Conservation (phyloP, 108 stramenopile genomes). For the Cylindrotheca fusiformis region DNA sequence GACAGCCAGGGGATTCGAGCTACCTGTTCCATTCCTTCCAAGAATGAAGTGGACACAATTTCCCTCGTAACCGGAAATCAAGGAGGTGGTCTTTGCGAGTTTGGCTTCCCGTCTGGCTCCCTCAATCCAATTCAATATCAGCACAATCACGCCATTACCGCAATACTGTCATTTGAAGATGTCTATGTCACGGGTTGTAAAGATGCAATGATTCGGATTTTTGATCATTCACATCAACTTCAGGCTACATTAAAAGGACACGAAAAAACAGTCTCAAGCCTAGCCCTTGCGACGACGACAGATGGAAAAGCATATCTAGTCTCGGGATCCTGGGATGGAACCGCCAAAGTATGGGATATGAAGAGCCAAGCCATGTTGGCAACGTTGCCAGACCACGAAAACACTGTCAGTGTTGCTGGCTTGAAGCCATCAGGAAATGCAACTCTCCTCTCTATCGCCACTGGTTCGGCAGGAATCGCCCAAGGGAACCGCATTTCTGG, state of each 20-base stretch:
- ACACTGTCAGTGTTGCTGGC: conserved; percentile 74
- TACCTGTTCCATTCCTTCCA: conserved; percentile 22
- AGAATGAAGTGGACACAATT: conserved; percentile 11
- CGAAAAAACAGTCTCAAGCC: conserved; percentile 76
- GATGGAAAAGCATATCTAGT: conserved; percentile 40
- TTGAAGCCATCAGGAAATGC: conserved; percentile 25
- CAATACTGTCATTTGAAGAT: conserved; percentile 17
- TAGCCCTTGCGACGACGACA: conserved; percentile 39
- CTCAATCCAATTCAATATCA: conserved; percentile 36
- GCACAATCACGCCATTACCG: conserved; percentile 51
- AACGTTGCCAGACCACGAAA: conserved; percentile 74
- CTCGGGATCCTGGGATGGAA: conserved; percentile 87
- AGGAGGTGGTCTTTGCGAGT: conserved; percentile 44
- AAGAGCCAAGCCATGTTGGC: conserved; percentile 37
- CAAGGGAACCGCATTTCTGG: conserved; percentile 60
- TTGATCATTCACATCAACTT: conserved; percentile 53
- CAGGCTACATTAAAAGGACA: conserved; percentile 58
- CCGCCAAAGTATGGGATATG: conserved; percentile 79
- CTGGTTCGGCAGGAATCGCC: conserved; percentile 77
- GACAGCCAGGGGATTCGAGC: conserved; percentile 52
- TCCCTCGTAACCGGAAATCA: conserved; percentile 43
- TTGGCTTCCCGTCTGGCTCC: conserved; percentile 31
- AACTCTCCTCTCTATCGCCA: conserved; percentile 40
- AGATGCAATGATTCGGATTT: conserved; percentile 70
- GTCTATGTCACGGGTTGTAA: conserved; percentile 75